Base-by-base conservation (phyloP, 1,284 basidiomycete genomes). In the Gymnopus androsaceus region DNA sequence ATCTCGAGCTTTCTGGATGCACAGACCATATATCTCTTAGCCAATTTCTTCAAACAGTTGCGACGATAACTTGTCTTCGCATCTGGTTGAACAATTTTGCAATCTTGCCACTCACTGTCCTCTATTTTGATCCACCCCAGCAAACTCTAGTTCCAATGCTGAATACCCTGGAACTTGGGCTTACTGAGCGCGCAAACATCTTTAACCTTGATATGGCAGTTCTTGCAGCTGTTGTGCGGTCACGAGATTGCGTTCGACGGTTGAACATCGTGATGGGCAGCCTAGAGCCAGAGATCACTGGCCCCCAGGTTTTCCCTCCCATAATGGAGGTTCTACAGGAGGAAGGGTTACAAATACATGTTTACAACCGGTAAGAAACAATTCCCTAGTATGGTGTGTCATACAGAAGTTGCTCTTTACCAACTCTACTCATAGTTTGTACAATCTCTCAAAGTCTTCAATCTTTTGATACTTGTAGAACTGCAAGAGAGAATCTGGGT, bases 251-350 rank as follows among this genome's bases (percentile, higher is more conserved):
- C n/a, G 27, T 53, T 28, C 34, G 23, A 15, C 33, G 17, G 28
- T n/a, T 50, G 48, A 50, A 50, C 9, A 37, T 50, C n/a, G 48
- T 50, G 30, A 9, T 38, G 15, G 36, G n/a, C n/a, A 25, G 11
- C 6, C 21, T 15, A n/a, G 36, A 37, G 19, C 17, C 30, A 15
- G 11, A 28, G n/a, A 30, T 44, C 14, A 46, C 36, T 19, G 41
- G 31, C 21, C 23, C 30, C 12, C 27, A 44, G 17, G 28, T 33
- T 17, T 52, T 42, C 23, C 51, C 51, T 27, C 51, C 51, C 27
- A 44, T 53, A 3, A 37, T 53, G 33, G 51, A 53, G 11, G 51
- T 53, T n/a, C 37, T 53, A n/a, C 41, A 53, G 33, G 51, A 53
- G 21, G 51, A 53, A 37, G 51, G 51, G 3, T 21, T 53, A n/a